These are phyloP conservation scores for Entomortierella lignicola DNA, from an alignment of 192 early-diverging fungal species.

Conservation along the genomic window DNA sequence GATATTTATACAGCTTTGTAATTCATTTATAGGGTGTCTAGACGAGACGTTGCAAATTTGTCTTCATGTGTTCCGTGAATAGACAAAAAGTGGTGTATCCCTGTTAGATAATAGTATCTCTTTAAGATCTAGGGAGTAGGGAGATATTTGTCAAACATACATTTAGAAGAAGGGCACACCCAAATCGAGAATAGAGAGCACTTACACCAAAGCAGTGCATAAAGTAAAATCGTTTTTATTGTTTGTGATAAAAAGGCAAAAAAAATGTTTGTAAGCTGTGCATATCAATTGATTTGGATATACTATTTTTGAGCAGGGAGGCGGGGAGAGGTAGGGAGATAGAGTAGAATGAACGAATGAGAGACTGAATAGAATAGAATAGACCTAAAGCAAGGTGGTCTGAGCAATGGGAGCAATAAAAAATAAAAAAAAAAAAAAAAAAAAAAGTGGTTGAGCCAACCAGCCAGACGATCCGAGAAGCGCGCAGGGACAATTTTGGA, in stretches of 20 bases:
- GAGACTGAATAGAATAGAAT: too few relatives aligned
- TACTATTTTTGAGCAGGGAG: not conserved
- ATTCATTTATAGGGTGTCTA: not conserved
- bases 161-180: not conserved
- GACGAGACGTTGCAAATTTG: not conserved
- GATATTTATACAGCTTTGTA: constrained; percentile 35
- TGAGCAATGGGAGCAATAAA: not conserved
- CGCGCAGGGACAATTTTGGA: not conserved
- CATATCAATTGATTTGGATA: not conserved
- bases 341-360: too few relatives aligned
- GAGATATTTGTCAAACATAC: not conserved
- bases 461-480: too few relatives aligned
- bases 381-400: too few relatives aligned
- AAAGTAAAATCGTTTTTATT: too few relatives aligned
- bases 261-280: not conserved
- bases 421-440: not conserved
- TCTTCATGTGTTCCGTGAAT: not conserved
- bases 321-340: too few relatives aligned
- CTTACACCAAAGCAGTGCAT: not conserved
- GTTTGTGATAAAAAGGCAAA: not conserved
- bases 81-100: not conserved
- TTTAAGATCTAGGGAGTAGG: not conserved
- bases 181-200: not conserved
- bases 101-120: not conserved
- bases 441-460: not conserved